A percentile compares a stretch with the other conserved stretches of the same genome.
These are phyloP conservation scores for Arthrobotrys iridis DNA, from an alignment of 2,329 filamentous ascomycete species.

Conservation along the genomic window DNA sequence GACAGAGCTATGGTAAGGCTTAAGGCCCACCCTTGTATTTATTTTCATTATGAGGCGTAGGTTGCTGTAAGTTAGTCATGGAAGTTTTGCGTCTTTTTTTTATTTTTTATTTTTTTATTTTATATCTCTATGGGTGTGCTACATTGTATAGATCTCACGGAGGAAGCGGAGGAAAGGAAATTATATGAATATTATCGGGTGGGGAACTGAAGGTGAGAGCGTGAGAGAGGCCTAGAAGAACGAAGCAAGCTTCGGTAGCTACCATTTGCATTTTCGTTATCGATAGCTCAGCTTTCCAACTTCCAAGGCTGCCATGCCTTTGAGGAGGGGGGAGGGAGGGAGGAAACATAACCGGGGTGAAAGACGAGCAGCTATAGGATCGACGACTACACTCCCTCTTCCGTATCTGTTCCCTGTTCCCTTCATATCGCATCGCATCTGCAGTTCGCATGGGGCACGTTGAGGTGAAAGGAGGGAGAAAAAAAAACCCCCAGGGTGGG, in stretches of 20 bases:
- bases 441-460: conserved; percentile 42
- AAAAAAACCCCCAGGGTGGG: conserved; percentile 34
- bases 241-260: too few relatives aligned
- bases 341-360: conserved; percentile 8
- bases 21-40: conserved; percentile 31
- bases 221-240: too few relatives aligned
- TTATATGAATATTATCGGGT: neutral
- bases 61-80: neutral
- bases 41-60: neutral
- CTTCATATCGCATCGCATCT: conserved; percentile 13
- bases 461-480: neutral
- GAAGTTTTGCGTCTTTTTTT: conserved; percentile 4
- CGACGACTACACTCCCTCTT: conserved; percentile 34
- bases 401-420: conserved; percentile 4
- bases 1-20: conserved; percentile 37
- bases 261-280: conserved; percentile 12
- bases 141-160: too few relatives aligned
- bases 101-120: neutral
- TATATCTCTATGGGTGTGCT: too few relatives aligned
- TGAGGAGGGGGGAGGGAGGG: neutral
- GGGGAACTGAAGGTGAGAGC: neutral
- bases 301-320: conserved; percentile 1
- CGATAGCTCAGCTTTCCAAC: conserved; percentile 23
- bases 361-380: conserved; percentile 38
- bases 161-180: neutral